Percentiles rank a stretch among this genome's conserved stretches.
Conservation (phyloP, 192 early-diverging fungal species). For the Geranomyces michiganensis region DNA sequence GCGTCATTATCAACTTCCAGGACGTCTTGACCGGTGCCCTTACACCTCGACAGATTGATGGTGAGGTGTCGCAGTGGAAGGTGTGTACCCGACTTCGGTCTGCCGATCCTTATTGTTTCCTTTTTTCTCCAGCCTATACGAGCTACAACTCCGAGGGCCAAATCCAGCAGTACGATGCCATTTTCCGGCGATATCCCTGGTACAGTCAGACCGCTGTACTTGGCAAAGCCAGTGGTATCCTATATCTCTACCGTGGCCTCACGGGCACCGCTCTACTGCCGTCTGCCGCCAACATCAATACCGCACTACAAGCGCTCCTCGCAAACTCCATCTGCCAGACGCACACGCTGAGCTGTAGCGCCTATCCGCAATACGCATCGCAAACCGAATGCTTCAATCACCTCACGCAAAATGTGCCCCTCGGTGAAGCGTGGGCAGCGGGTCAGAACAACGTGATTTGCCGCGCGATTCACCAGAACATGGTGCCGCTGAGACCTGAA, state of each 20-base stretch:
- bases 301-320: background rate
- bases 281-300: background rate
- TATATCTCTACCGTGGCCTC: background rate
- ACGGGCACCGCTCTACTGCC: background rate
- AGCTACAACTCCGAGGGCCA: background rate
- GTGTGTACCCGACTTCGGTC: no score
- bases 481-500: background rate
- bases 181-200: background rate
- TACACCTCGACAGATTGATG: background rate
- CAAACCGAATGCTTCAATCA: background rate
- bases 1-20: conserved; percentile 7
- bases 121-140: background rate
- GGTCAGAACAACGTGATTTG: background rate
- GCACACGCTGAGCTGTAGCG: background rate
- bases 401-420: background rate
- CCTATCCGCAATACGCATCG: background rate
- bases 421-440: background rate
- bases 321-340: conserved; percentile 12
- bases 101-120: no score
- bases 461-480: conserved; percentile 9
- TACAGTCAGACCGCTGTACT: background rate
- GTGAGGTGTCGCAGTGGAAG: no score
- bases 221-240: background rate
- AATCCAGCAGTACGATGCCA: conserved; percentile 6
- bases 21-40: background rate